These are phyloP conservation scores for Ehretia macrophylla DNA, from an alignment of 257 asterid species.

Conservation along the genomic window DNA sequence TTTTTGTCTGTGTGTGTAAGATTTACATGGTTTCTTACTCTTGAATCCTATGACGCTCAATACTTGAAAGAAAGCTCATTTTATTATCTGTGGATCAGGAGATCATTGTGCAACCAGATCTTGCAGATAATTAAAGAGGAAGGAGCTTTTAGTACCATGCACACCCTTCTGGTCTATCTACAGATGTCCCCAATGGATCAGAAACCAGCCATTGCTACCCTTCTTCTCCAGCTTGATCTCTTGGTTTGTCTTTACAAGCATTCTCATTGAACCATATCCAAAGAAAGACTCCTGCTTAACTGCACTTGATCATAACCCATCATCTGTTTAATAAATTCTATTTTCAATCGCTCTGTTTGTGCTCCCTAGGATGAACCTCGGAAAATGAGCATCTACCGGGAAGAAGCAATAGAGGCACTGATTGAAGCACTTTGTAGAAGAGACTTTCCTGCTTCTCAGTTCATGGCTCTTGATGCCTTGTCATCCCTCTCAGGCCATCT, in stretches of 20 bases:
- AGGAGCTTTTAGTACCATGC: conserved; percentile 80
- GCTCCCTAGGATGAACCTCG: conserved; percentile 51
- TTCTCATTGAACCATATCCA: conserved; percentile 3
- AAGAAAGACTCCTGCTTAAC: not conserved
- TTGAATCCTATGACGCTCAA: not conserved
- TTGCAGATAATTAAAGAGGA: conserved; percentile 71
- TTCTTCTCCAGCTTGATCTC: conserved; percentile 79
- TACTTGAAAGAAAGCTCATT: not conserved
- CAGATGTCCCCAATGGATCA: conserved; percentile 86
- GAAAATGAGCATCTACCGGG: conserved; percentile 82
- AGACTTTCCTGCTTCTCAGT: conserved; percentile 68
- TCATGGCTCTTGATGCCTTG: conserved; percentile 54
- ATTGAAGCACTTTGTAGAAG: conserved; percentile 60
- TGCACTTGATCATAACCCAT: not conserved
- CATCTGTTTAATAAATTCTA: not conserved
- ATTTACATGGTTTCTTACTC: not conserved
- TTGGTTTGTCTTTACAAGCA: conserved; percentile 38
- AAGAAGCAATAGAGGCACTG: conserved; percentile 73
- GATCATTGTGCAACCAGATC: conserved; percentile 53
- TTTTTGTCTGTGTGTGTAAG: not conserved
- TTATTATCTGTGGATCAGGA: conserved; percentile 29
- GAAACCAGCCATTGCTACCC: conserved; percentile 67
- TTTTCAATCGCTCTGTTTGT: not conserved
- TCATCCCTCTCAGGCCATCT: conserved; percentile 55
- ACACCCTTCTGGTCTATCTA: conserved; percentile 62